phyloP scores from a whole-genome alignment of 2,329 filamentous ascomycete species.

The Biscogniauxia marginata region DNA sequence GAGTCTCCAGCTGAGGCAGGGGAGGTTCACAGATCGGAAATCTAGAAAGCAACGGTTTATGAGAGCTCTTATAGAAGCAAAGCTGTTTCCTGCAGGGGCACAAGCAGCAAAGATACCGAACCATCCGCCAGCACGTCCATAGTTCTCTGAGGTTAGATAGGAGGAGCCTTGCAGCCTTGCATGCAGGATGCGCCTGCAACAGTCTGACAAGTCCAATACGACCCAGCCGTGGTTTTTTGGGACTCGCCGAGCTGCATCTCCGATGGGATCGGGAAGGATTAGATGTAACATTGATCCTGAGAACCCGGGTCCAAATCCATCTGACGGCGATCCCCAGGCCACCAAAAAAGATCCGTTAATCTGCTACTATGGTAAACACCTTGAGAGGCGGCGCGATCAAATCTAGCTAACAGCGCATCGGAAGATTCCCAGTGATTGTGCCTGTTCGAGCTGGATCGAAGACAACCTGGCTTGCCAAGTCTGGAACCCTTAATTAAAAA shows the following conservation, averaged over 20 bases:
- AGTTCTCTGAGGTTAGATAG: not conserved
- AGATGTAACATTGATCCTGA: slow-evolving; percentile 1
- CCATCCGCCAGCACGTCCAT: not conserved
- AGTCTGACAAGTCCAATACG: not conserved
- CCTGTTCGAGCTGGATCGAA: not conserved
- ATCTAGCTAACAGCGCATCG: not conserved
- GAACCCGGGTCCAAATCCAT: not conserved
- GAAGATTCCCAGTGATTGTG: not conserved
- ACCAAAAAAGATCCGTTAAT: not conserved
- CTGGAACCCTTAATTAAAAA: not conserved
- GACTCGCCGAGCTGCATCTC: not conserved
- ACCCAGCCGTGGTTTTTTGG: not conserved
- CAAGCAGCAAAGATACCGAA: not conserved
- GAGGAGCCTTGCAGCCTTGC: not conserved
- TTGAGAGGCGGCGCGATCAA: not conserved
- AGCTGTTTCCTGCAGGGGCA: not conserved
- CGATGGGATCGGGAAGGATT: not conserved
- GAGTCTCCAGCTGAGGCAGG: not conserved
- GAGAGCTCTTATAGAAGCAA: not conserved
- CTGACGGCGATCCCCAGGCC: not conserved
- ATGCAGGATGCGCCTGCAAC: not conserved
- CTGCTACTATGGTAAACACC: not conserved
- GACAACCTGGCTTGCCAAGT: not conserved
- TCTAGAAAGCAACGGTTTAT: not conserved
- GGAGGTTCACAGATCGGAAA: not conserved